Evolutionary conservation across 345 rosid genomes (phyloP).

Genomic region (Microthlaspi erraticum): DNA sequence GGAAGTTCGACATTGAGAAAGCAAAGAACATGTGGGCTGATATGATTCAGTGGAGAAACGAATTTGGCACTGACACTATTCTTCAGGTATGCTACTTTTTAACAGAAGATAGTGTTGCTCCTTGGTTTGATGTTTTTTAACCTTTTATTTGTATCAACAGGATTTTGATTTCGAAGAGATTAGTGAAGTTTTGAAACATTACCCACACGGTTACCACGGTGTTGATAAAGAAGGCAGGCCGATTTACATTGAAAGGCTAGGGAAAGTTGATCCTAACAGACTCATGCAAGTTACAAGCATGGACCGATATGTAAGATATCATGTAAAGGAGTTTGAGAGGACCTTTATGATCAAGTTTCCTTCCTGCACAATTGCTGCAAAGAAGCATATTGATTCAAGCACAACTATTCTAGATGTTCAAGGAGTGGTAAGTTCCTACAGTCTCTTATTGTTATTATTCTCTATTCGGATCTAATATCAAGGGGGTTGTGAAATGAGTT

Average conservation of each 20-base stretch:
- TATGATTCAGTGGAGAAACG: conserved; percentile 95
- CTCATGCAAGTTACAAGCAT: conserved; percentile 94
- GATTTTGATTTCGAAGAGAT: conserved; percentile 91
- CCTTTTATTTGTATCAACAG: conserved; percentile 45
- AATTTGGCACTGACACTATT: conserved; percentile 84
- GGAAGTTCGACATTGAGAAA: conserved; percentile 88
- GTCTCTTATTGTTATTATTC: not conserved
- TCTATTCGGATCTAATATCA: not conserved
- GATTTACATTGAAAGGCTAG: conserved; percentile 88
- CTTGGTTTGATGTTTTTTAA: conserved; percentile 3
- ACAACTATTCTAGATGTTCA: conserved; percentile 98
- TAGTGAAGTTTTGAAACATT: conserved; percentile 72
- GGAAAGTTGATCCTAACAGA: conserved; percentile 84
- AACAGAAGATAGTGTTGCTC: conserved; percentile 22
- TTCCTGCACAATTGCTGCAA: conserved; percentile 92
- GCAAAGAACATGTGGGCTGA: conserved; percentile 99
- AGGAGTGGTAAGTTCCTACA: conserved; percentile 73
- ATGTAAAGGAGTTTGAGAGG: conserved; percentile 96
- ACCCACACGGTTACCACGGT: conserved; percentile 95
- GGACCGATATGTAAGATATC: conserved; percentile 90
- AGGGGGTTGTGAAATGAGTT: conserved; percentile 55
- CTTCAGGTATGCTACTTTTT: conserved; percentile 58
- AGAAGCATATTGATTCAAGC: conserved; percentile 97
- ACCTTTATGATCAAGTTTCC: conserved; percentile 87
- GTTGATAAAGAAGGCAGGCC: conserved; percentile 98